Conservation (phyloP, 1,284 basidiomycete genomes). For the Mycosarcoma maydis region DNA sequence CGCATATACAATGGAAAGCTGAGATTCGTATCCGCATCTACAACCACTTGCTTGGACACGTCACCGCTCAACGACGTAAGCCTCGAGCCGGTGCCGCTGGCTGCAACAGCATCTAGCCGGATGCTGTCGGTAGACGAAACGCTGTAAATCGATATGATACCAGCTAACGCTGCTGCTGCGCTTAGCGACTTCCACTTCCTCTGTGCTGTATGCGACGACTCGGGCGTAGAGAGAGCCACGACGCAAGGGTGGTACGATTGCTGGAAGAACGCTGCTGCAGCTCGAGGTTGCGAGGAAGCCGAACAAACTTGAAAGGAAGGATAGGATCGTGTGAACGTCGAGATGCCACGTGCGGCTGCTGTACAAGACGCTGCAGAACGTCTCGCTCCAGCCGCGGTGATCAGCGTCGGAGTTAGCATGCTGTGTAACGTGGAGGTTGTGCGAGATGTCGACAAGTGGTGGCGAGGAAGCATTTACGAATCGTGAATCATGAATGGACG, state of each 20-base stretch:
- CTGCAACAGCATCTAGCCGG: constrained; percentile 22
- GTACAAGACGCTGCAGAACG: background rate
- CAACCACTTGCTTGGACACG: constrained; percentile 17
- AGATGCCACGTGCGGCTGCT: constrained; percentile 4
- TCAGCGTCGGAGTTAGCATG: background rate
- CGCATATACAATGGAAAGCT: constrained; percentile 38
- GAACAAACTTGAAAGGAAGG: constrained; percentile 7
- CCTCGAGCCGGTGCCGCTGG: constrained; percentile 4
- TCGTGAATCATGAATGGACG: no score
- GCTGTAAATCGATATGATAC: constrained; percentile 4
- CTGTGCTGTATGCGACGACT: background rate
- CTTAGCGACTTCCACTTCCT: background rate
- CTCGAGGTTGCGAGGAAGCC: background rate
- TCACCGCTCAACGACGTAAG: constrained; percentile 5
- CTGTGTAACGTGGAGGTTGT: background rate
- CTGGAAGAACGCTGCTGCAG: constrained; percentile 20
- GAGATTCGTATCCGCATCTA: constrained; percentile 36
- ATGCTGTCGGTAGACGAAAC: constrained; percentile 2
- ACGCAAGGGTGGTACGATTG: constrained; percentile 17
- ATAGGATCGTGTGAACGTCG: constrained; percentile 25
- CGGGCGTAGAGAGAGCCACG: background rate
- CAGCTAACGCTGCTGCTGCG: constrained; percentile 5
- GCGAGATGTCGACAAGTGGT: no score
- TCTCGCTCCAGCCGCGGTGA: background rate
- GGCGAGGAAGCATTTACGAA: no score